Percentiles rank a stretch among this genome's conserved stretches.
Conservation (phyloP, 208 protist species). For the Acanthamoeba royreba region DNA sequence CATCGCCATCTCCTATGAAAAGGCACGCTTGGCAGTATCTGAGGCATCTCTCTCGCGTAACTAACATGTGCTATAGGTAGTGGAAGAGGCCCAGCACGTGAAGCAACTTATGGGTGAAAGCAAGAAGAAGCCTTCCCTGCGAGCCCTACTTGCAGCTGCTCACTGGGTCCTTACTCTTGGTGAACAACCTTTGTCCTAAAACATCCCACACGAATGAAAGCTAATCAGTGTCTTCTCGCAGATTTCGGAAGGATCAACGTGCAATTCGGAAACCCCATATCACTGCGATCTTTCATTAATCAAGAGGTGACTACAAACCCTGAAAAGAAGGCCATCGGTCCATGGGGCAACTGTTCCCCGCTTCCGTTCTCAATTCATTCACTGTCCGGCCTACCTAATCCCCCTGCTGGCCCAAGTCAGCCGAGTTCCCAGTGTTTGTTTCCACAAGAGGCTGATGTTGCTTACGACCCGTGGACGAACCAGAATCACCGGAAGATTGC, state of each 20-base stretch:
- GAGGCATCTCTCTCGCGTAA: background rate
- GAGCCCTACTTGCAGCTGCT: conserved; percentile 12
- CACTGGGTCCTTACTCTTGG: conserved; percentile 28
- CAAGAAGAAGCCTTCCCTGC: conserved; percentile 54
- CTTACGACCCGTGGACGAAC: conserved; percentile 54
- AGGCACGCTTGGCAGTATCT: background rate
- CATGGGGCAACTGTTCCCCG: background rate
- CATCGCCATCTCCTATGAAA: conserved; percentile 67
- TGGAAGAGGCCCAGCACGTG: conserved; percentile 55
- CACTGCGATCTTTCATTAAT: background rate
- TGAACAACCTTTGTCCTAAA: background rate
- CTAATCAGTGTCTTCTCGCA: background rate
- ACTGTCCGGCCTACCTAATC: background rate
- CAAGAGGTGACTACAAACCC: background rate
- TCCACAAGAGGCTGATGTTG: too few species aligned
- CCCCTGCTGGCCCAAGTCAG: background rate
- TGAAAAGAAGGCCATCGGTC: background rate
- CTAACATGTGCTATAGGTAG: conserved; percentile 50
- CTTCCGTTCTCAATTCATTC: background rate
- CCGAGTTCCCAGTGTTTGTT: too few species aligned
- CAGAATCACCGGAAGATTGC: conserved; percentile 31
- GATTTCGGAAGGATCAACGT: conserved; percentile 46
- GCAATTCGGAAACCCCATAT: conserved; percentile 46
- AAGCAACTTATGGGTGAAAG: conserved; percentile 56
- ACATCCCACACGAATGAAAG: background rate